A percentile compares a stretch with the other conserved stretches of the same genome.
Evolutionary conservation across 2,329 filamentous ascomycete species (phyloP).

Genomic region (Knoxdaviesia proteae): DNA sequence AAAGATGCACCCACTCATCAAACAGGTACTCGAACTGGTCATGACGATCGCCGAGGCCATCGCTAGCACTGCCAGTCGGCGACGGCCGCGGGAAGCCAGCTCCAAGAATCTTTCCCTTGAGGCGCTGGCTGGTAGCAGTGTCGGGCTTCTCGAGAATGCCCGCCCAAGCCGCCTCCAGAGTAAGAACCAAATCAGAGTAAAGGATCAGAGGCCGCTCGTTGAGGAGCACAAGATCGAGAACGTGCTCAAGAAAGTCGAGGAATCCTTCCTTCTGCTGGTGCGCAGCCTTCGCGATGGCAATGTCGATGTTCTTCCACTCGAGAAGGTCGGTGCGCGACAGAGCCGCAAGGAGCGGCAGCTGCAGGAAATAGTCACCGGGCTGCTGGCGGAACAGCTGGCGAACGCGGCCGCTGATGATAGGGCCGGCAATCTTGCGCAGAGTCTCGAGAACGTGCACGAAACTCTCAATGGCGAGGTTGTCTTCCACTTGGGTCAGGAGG

Average conservation of each 20-base stretch:
- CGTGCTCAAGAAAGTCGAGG: slow-evolving; percentile 57
- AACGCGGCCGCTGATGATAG: slow-evolving; percentile 31
- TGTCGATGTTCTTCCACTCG: slow-evolving; percentile 45
- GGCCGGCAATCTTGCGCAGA: slow-evolving; percentile 36
- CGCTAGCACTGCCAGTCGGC: slow-evolving; percentile 23
- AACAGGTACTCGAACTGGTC: slow-evolving; percentile 91
- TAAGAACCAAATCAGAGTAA: slow-evolving; percentile 69
- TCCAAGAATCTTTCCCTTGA: slow-evolving; percentile 41
- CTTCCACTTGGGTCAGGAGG: slow-evolving; percentile 32
- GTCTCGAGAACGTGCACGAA: slow-evolving; percentile 41
- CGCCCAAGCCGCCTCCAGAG: slow-evolving; percentile 57
- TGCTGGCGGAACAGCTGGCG: slow-evolving; percentile 35
- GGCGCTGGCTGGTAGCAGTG: slow-evolving; percentile 41
- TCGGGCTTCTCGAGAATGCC: slow-evolving; percentile 61
- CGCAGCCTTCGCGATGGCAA: slow-evolving; percentile 53
- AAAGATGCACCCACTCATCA: slow-evolving; percentile 79
- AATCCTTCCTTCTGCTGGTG: slow-evolving; percentile 49
- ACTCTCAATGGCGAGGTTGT: slow-evolving; percentile 37
- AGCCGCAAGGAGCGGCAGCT: slow-evolving; percentile 34
- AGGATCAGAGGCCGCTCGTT: slow-evolving; percentile 59
- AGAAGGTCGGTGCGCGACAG: slow-evolving; percentile 38
- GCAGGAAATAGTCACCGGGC: slow-evolving; percentile 32
- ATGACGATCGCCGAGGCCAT: slow-evolving; percentile 39
- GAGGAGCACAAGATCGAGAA: slow-evolving; percentile 61
- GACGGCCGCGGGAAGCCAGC: slow-evolving; percentile 18